A percentile compares a stretch with the other conserved stretches of the same genome.
These are phyloP conservation scores for Eimeria praecox DNA, from an alignment of 169 alveolate species.

Conservation along the genomic window DNA sequence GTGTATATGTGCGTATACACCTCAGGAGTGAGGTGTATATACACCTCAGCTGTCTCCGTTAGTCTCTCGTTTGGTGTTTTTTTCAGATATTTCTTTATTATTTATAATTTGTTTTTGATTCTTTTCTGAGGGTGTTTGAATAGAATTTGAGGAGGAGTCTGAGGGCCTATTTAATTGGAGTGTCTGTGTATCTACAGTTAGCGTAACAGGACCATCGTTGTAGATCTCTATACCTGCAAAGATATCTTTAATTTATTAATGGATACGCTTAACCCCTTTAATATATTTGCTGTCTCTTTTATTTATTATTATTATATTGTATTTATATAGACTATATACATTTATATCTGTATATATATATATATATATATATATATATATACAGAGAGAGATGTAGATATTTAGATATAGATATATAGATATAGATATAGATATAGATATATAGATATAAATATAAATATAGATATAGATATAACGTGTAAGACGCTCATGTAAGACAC, in stretches of 20 bases:
- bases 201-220: conserved; percentile 56
- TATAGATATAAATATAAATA: too few relatives aligned
- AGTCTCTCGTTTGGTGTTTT: not conserved
- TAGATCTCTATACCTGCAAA: conserved; percentile 27
- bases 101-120: not conserved
- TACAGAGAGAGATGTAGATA: too few relatives aligned
- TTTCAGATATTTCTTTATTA: not conserved
- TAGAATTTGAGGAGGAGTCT: not conserved
- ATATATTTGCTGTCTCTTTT: not conserved
- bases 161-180: conserved; percentile 35
- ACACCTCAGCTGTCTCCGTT: conserved; percentile 13
- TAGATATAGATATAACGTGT: too few relatives aligned
- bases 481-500: too few relatives aligned
- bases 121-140: not conserved
- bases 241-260: not conserved
- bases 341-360: too few relatives aligned
- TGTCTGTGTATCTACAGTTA: conserved; percentile 30
- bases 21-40: conserved; percentile 37
- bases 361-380: too few relatives aligned
- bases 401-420: too few relatives aligned
- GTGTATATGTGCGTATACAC: too few relatives aligned
- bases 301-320: not conserved
- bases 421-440: too few relatives aligned
- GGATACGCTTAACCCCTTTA: too few relatives aligned
- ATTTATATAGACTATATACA: too few relatives aligned